These are phyloP conservation scores for Raddia guianensis DNA, from an alignment of 176 grass and related monocot species.

Conservation along the genomic window DNA sequence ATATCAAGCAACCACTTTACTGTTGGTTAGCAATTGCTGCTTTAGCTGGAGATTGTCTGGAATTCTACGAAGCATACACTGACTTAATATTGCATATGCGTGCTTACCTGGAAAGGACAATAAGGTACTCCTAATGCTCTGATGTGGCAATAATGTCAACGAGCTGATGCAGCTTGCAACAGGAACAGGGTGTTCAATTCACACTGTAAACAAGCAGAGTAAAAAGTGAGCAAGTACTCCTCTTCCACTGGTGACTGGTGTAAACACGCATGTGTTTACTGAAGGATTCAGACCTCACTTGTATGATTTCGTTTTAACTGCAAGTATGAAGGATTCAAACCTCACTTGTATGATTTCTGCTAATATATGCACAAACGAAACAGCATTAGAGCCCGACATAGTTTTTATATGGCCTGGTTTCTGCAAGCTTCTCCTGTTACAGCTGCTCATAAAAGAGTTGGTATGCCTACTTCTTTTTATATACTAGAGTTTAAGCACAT, in stretches of 20 bases:
- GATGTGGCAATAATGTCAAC: slow-evolving; percentile 5
- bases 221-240: neutral
- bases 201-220: neutral
- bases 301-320: neutral
- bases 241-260: neutral
- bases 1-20: slow-evolving; percentile 29
- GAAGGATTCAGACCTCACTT: neutral
- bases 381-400: neutral
- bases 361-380: neutral
- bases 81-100: neutral
- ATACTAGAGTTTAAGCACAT: no score
- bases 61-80: slow-evolving; percentile 17
- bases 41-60: slow-evolving; percentile 43
- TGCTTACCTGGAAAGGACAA: slow-evolving; percentile 37
- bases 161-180: slow-evolving; percentile 15
- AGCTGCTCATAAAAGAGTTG: slow-evolving; percentile 1
- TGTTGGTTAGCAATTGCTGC: slow-evolving; percentile 33
- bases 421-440: neutral
- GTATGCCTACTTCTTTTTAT: neutral
- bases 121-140: slow-evolving; percentile 31
- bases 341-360: neutral
- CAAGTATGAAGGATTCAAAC: neutral
- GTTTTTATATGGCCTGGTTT: neutral
- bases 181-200: neutral
- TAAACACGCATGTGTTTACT: neutral